A percentile compares a stretch with the other conserved stretches of the same genome.
Conservation (phyloP, 1,139 yeast species). For the Spencermartinsiella ligniputridi region DNA sequence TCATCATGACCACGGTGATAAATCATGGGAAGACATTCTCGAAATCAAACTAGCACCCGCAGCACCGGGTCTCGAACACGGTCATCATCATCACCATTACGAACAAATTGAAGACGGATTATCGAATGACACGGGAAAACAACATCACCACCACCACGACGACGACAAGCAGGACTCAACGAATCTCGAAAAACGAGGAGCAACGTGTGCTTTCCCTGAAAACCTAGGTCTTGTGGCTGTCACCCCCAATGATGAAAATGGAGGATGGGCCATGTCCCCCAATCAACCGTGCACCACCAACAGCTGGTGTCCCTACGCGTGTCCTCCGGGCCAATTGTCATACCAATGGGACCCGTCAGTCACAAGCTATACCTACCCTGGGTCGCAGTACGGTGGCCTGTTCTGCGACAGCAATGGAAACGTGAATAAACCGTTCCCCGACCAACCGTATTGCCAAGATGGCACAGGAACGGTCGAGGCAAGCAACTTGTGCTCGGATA, state of each 20-base stretch:
- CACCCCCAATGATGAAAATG: conserved; percentile 53
- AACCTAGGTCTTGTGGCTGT: conserved; percentile 64
- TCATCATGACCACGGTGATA: no score
- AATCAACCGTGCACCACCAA: conserved; percentile 73
- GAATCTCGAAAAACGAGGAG: conserved; percentile 33
- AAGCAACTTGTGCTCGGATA: conserved; percentile 43
- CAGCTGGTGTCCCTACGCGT: conserved; percentile 81
- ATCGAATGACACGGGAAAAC: not conserved
- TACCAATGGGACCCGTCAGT: conserved; percentile 71
- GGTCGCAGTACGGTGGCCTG: conserved; percentile 76
- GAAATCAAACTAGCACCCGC: no score
- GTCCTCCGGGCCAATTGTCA: conserved; percentile 78
- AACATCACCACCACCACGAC: not conserved
- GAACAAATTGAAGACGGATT: no score
- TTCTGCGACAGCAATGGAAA: conserved; percentile 69
- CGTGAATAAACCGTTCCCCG: conserved; percentile 56
- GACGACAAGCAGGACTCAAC: not conserved
- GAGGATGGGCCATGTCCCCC: conserved; percentile 85
- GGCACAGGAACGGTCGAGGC: conserved; percentile 72
- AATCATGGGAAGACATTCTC: no score
- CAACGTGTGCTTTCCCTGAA: conserved; percentile 64
- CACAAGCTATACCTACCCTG: conserved; percentile 77
- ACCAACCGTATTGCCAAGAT: conserved; percentile 58
- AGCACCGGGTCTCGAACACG: no score
- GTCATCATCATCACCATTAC: no score